Evolutionary conservation across 148 eudicot genomes (phyloP).

Genomic region (Arctostaphylos glauca): DNA sequence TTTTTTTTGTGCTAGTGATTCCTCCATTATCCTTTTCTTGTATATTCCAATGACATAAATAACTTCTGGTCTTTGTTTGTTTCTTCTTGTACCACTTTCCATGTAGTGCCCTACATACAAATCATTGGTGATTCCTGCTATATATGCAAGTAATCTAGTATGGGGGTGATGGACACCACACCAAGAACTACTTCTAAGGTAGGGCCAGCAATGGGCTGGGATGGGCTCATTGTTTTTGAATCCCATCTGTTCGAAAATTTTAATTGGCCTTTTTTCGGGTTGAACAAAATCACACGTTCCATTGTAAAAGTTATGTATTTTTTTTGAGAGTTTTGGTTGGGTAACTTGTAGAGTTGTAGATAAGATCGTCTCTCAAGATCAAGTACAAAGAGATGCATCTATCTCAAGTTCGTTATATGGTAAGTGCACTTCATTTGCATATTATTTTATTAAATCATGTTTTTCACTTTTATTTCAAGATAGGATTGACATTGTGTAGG

Average conservation of each 20-base stretch:
- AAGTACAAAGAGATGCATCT: too few species aligned
- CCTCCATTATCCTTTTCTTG: background rate
- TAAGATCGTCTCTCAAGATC: too few species aligned
- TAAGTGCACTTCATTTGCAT: too few species aligned
- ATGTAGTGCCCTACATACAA: background rate
- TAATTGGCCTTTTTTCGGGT: too few species aligned
- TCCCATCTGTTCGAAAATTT: background rate
- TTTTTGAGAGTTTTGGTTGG: too few species aligned
- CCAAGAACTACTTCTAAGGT: background rate
- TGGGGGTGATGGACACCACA: background rate
- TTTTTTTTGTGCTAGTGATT: background rate
- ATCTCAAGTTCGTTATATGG: too few species aligned
- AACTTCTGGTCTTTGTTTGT: background rate
- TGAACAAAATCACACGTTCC: too few species aligned
- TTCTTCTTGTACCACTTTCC: background rate
- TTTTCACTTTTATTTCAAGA: too few species aligned
- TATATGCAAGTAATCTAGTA: background rate
- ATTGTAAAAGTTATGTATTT: too few species aligned
- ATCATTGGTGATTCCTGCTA: background rate
- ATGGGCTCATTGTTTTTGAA: background rate
- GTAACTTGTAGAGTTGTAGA: too few species aligned
- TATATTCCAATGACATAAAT: background rate
- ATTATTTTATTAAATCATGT: too few species aligned
- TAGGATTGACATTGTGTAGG: too few species aligned
- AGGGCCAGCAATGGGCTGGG: background rate